Conservation (phyloP, 1,139 yeast genomes). For the Yamadazyma aaseri region DNA sequence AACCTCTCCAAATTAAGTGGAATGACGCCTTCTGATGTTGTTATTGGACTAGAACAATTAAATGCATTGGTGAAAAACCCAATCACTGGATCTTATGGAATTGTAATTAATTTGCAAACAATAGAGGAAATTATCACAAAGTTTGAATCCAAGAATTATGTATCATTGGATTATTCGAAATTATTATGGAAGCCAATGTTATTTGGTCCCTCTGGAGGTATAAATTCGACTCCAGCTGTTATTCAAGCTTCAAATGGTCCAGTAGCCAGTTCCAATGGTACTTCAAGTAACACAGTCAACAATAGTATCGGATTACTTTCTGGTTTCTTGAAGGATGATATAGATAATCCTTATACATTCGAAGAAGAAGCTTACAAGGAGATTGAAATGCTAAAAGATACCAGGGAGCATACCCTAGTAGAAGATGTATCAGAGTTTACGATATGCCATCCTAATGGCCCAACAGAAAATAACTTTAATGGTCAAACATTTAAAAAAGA, state of each 20-base stretch:
- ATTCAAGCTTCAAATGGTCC: conserved; percentile 11
- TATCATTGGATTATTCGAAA: conserved; percentile 47
- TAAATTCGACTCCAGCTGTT: conserved; percentile 53
- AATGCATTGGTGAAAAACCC: conserved; percentile 55
- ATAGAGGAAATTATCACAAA: conserved; percentile 45
- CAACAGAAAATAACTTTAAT: not conserved
- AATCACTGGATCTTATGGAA: conserved; percentile 45
- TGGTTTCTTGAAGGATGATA: conserved; percentile 62
- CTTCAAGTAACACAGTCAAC: conserved; percentile 15
- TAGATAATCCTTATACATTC: conserved; percentile 56
- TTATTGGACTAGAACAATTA: conserved; percentile 81
- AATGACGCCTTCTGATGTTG: conserved; percentile 82
- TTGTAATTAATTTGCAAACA: conserved; percentile 48
- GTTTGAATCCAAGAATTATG: conserved; percentile 60
- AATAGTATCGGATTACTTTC: conserved; percentile 56
- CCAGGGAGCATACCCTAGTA: not conserved
- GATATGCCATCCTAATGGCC: conserved; percentile 1
- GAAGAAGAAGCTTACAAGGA: conserved; percentile 52
- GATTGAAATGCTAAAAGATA: conserved; percentile 35
- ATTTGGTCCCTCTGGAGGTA: conserved; percentile 84
- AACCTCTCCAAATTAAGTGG: conserved; percentile 72
- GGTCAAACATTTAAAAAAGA: too few relatives aligned
- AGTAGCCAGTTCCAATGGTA: conserved; percentile 1
- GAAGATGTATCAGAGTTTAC: conserved; percentile 1
- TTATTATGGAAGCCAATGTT: conserved; percentile 80